Conservation (phyloP, 1,139 yeast species). For the Candida mesenterica region DNA sequence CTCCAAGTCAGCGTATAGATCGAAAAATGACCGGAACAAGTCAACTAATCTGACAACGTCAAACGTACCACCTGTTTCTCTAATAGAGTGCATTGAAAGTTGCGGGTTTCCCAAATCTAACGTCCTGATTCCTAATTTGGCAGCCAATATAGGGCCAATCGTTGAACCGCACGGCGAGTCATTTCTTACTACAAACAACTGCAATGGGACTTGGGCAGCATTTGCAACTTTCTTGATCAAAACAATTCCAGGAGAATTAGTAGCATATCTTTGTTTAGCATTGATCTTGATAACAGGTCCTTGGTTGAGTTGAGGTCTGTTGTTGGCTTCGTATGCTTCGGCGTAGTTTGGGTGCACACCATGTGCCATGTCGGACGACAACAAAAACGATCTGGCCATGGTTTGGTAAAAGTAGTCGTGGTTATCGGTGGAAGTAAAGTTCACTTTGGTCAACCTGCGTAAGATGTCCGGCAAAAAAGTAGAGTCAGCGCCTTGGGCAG, state of each 20-base stretch:
- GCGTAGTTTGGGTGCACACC: conserved; percentile 93
- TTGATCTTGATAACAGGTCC: conserved; percentile 95
- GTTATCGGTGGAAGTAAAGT: conserved; percentile 18
- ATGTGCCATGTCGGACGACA: conserved; percentile 96
- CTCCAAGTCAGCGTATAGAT: conserved; percentile 29
- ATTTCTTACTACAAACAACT: conserved; percentile 84
- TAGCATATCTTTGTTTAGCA: conserved; percentile 93
- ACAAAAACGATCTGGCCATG: conserved; percentile 78
- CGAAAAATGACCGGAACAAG: conserved; percentile 65
- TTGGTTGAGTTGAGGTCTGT: conserved; percentile 75
- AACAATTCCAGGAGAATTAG: conserved; percentile 88
- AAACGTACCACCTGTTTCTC: conserved; percentile 87
- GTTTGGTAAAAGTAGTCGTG: conserved; percentile 50
- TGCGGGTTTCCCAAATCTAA: conserved; percentile 94
- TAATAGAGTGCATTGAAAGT: conserved; percentile 89
- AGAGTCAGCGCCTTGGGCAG: conserved; percentile 97
- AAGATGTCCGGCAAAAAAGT: conserved; percentile 80
- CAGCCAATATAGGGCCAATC: conserved; percentile 90
- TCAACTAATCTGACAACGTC: conserved; percentile 65
- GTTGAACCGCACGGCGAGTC: conserved; percentile 96
- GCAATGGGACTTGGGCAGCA: conserved; percentile 63
- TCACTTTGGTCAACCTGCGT: conserved; percentile 57
- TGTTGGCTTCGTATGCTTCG: conserved; percentile 69
- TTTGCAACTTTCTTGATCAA: conserved; percentile 73
- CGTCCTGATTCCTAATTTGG: conserved; percentile 85